Base-by-base conservation (phyloP, 2,329 filamentous ascomycete genomes). In the Cladophialophora immunda region DNA sequence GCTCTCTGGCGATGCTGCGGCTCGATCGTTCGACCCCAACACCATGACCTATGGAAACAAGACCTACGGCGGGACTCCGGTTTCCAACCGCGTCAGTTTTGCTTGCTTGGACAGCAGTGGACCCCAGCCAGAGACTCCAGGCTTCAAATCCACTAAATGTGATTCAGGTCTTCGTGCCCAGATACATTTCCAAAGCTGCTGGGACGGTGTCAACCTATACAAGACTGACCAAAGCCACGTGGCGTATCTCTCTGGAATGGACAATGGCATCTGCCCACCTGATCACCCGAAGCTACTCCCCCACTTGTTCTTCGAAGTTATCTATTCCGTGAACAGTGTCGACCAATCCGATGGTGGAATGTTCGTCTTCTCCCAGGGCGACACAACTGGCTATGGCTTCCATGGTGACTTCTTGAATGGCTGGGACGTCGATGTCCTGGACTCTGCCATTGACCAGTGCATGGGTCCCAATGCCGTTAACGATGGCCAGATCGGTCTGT, bases 101-200 rank as follows among this genome's bases (percentile, higher is more conserved):
- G 97, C 97, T 84, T 98, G 95, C 80, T 81, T 98, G 67, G 89
- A 97, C 86, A 97, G 97, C 76, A 63, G 52, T 22, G 75, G 73
- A 32, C 82, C 79, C 25, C 73, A 73, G 17, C 83, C 91, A 1
- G 93, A 97, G 78, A 85, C 86, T 73, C 94, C 94, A 0, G 86
- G 90, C 73, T 95, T 97, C 84, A 80, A 80, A 0, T 94, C 87
- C 75, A 72, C 65, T 13, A 92, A 95, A 80, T 98, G 94, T 81
- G 80, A 81, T n/a, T 85, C 95, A 73, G 94, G 94, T 66, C 76
- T 97, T 56, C 90, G 93, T 55, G 83, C 94, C 53, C 93, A 97
- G 79, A 80, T 96, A 66, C 92, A 92, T 85, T 97, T 97, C 81
- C 92, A 92, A 0, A 92, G 89, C 1, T 97, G 93, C 85, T 96